A percentile compares a stretch with the other conserved stretches of the same genome.
Evolutionary conservation across 805 yeast species (phyloP).

Genomic region (Ogataea zsoltii): DNA sequence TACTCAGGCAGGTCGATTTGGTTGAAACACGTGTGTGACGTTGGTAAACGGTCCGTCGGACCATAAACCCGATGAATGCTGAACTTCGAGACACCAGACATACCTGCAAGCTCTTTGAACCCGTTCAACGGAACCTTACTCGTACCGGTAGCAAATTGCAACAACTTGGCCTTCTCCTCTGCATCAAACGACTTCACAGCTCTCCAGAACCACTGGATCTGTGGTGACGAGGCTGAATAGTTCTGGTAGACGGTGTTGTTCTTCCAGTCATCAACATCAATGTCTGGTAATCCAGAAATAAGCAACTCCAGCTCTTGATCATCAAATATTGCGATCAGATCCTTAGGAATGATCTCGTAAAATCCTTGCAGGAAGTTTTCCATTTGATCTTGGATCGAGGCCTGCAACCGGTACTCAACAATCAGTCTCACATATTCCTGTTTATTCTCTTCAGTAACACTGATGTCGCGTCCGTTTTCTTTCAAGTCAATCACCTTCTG

Average conservation of each 20-base stretch:
- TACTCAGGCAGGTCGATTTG: constrained; percentile 93
- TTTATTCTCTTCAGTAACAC: constrained; percentile 89
- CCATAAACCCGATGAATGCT: constrained; percentile 90
- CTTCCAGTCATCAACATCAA: constrained; percentile 95
- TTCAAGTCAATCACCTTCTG: constrained; percentile 79
- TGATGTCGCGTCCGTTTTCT: constrained; percentile 77
- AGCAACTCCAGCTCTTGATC: constrained; percentile 93
- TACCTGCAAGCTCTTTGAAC: constrained; percentile 85
- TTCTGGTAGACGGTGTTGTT: constrained; percentile 79
- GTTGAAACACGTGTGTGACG: constrained; percentile 96
- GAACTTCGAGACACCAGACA: constrained; percentile 82
- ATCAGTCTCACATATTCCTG: constrained; percentile 83
- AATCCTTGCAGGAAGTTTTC: constrained; percentile 83
- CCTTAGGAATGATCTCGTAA: constrained; percentile 85
- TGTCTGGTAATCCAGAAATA: constrained; percentile 93
- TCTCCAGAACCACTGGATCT: constrained; percentile 97
- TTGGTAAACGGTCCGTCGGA: constrained; percentile 80
- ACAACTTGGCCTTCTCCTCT: constrained; percentile 89
- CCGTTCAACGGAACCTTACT: constrained; percentile 95
- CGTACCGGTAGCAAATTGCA: constrained; percentile 97
- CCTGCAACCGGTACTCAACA: constrained; percentile 82
- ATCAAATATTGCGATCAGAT: constrained; percentile 81
- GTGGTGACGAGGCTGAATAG: constrained; percentile 79
- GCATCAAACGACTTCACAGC: constrained; percentile 92
- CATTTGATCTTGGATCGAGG: constrained; percentile 85